Percentiles rank a stretch among this genome's conserved stretches.
Conservation (phyloP, 2,329 filamentous ascomycete genomes). For the Penicillium sp. region DNA sequence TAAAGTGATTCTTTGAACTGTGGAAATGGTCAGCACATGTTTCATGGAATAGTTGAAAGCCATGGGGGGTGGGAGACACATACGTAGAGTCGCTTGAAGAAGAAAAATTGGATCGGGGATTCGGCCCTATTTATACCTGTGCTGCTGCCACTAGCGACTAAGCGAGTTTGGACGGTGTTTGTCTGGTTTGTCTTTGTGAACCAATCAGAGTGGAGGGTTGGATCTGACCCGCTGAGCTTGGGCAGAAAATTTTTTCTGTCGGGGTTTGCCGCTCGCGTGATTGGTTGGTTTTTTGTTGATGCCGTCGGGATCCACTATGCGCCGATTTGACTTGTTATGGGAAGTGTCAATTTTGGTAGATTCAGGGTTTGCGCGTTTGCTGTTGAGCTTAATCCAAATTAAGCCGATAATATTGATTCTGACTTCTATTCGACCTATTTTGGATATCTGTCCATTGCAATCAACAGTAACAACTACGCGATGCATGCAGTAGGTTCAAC, state of each 20-base stretch:
- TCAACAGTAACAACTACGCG: too few species aligned
- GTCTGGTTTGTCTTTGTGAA: conserved; percentile 11
- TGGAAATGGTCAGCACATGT: conserved; percentile 23
- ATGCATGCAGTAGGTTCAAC: too few species aligned
- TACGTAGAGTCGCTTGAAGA: conserved; percentile 44
- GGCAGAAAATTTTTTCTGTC: conserved; percentile 4
- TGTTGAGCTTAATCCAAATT: too few species aligned
- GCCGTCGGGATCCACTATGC: too few species aligned
- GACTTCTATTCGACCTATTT: too few species aligned
- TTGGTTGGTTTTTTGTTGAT: conserved; percentile 2
- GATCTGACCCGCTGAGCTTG: too few species aligned
- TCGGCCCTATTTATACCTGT: conserved; percentile 26
- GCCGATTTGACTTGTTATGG: too few species aligned
- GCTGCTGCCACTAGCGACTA: conserved; percentile 19
- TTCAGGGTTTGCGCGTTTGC: too few species aligned
- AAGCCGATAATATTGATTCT: too few species aligned
- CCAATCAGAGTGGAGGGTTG: not conserved
- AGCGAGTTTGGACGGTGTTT: conserved; percentile 25
- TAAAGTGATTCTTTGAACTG: conserved; percentile 85
- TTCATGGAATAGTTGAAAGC: conserved; percentile 15
- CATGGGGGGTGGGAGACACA: conserved; percentile 25
- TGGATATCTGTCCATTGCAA: too few species aligned
- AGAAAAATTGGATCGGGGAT: conserved; percentile 26
- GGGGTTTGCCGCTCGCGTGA: not conserved
- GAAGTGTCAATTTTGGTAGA: too few species aligned